Percentiles rank a stretch among this genome's conserved stretches.
Evolutionary conservation across 2,329 filamentous ascomycete genomes (phyloP).

Genomic region (Claviceps sp.): DNA sequence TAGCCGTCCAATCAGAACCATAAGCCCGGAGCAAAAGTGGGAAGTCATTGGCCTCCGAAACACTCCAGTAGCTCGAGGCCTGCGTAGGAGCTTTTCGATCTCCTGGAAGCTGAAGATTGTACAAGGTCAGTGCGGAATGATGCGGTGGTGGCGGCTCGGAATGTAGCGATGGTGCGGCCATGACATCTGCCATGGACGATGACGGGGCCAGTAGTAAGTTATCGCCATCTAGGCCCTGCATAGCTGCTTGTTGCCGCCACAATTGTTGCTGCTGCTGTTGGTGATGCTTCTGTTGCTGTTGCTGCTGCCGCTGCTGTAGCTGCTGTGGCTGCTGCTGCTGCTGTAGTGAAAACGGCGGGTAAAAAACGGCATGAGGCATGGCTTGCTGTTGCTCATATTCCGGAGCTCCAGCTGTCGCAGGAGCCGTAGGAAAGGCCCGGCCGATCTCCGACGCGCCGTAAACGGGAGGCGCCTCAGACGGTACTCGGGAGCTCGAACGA

Average conservation of each 20-base stretch:
- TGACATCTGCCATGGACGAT: slow-evolving; percentile 32
- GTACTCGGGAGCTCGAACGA: slow-evolving; percentile 38
- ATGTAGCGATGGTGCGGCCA: slow-evolving; percentile 42
- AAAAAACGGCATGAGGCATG: slow-evolving; percentile 22
- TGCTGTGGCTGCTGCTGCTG: not conserved
- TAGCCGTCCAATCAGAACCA: slow-evolving; percentile 65
- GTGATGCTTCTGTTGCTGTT: not conserved
- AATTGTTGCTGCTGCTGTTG: not conserved
- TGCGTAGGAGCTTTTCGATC: slow-evolving; percentile 42
- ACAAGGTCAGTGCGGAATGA: slow-evolving; percentile 34
- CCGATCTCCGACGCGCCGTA: not conserved
- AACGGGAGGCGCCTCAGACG: slow-evolving; percentile 19
- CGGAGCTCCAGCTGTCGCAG: slow-evolving; percentile 15
- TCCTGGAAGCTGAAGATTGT: slow-evolving; percentile 33
- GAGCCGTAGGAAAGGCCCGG: not conserved
- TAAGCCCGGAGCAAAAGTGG: slow-evolving; percentile 58
- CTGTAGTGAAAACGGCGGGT: slow-evolving; percentile 24
- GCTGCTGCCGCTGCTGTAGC: not conserved
- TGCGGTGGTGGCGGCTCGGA: slow-evolving; percentile 37
- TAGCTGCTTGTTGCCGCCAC: slow-evolving; percentile 5
- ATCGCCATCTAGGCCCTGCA: slow-evolving; percentile 21
- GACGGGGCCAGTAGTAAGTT: slow-evolving; percentile 21
- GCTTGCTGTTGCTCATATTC: slow-evolving; percentile 29
- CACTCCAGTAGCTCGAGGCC: slow-evolving; percentile 77
- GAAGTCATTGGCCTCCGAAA: slow-evolving; percentile 68